Evolutionary conservation across 306 rosid genomes (phyloP).

Genomic region (Cicer bijugum): DNA sequence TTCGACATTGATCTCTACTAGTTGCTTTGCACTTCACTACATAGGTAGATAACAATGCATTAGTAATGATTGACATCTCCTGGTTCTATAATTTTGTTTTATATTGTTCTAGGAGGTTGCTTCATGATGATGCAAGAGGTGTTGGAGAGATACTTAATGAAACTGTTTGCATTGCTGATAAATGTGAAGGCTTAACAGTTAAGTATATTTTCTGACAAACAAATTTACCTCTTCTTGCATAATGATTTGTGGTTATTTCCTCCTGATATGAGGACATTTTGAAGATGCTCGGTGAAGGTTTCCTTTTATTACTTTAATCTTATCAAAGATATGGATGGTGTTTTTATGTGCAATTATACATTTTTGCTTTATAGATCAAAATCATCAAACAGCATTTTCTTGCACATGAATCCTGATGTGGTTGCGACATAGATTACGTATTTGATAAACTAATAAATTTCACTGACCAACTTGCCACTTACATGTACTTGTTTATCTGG

Average conservation of each 20-base stretch:
- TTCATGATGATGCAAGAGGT: constrained; percentile 91
- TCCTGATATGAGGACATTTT: constrained; percentile 27
- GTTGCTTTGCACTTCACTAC: constrained; percentile 25
- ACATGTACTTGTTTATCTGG: constrained; percentile 21
- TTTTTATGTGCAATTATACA: background rate
- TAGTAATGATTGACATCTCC: constrained; percentile 14
- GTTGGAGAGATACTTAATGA: constrained; percentile 89
- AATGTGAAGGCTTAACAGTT: constrained; percentile 81
- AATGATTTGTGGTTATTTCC: constrained; percentile 38
- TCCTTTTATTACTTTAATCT: constrained; percentile 9
- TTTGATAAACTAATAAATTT: constrained; percentile 14
- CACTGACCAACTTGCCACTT: constrained; percentile 31
- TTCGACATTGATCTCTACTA: constrained; percentile 29
- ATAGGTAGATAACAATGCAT: constrained; percentile 16
- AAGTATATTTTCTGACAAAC: constrained; percentile 48
- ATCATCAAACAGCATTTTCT: constrained; percentile 8
- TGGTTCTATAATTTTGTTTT: constrained; percentile 41
- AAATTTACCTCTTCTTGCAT: constrained; percentile 20
- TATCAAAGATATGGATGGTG: constrained; percentile 10
- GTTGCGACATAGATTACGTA: constrained; percentile 12
- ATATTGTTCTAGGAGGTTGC: constrained; percentile 68
- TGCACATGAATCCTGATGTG: constrained; percentile 2
- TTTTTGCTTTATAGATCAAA: constrained; percentile 20
- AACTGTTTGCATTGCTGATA: constrained; percentile 69
- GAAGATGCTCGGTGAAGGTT: background rate